Percentiles rank a stretch among this genome's conserved stretches.
These are phyloP conservation scores for Beauveria sp. DNA, from an alignment of 2,329 filamentous ascomycete genomes.

Conservation along the genomic window DNA sequence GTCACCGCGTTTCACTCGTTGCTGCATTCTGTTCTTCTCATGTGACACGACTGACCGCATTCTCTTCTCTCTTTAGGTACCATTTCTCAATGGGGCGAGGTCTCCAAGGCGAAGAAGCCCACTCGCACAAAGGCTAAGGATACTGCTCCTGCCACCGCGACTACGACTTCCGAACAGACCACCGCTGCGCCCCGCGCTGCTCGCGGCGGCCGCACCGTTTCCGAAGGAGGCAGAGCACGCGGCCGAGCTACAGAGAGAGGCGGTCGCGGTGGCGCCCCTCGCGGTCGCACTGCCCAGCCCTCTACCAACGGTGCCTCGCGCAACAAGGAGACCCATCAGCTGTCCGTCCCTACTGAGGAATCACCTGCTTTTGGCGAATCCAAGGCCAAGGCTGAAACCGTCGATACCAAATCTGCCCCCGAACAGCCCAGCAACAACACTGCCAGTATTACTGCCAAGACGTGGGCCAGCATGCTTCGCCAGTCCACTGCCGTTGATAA, in stretches of 20 bases:
- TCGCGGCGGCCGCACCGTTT: slow-evolving; percentile 54
- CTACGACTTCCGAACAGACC: slow-evolving; percentile 35
- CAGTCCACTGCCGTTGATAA: slow-evolving; percentile 48
- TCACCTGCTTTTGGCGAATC: slow-evolving; percentile 45
- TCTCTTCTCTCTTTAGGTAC: slow-evolving; percentile 45
- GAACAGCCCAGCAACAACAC: slow-evolving; percentile 32
- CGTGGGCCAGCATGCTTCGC: slow-evolving; percentile 71
- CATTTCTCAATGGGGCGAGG: slow-evolving; percentile 78
- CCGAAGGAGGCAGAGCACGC: slow-evolving; percentile 56
- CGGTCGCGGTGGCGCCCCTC: slow-evolving; percentile 45
- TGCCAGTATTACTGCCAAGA: slow-evolving; percentile 36
- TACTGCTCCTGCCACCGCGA: slow-evolving; percentile 37
- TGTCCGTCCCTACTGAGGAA: slow-evolving; percentile 64
- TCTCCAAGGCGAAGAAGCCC: slow-evolving; percentile 67
- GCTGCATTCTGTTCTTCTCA: not conserved
- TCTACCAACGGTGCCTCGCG: slow-evolving; percentile 55
- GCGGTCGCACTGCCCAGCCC: slow-evolving; percentile 52
- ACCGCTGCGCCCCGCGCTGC: slow-evolving; percentile 39
- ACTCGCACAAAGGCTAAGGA: slow-evolving; percentile 59
- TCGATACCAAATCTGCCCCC: slow-evolving; percentile 27
- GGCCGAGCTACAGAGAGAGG: slow-evolving; percentile 57
- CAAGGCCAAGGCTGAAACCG: slow-evolving; percentile 22
- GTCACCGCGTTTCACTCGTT: not conserved
- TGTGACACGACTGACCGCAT: slow-evolving; percentile 20
- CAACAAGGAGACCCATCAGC: slow-evolving; percentile 45